Percentiles rank a stretch among this genome's conserved stretches.
Evolutionary conservation across 495 filamentous ascomycete species (phyloP).

Genomic region (Aspergillus ostianus): DNA sequence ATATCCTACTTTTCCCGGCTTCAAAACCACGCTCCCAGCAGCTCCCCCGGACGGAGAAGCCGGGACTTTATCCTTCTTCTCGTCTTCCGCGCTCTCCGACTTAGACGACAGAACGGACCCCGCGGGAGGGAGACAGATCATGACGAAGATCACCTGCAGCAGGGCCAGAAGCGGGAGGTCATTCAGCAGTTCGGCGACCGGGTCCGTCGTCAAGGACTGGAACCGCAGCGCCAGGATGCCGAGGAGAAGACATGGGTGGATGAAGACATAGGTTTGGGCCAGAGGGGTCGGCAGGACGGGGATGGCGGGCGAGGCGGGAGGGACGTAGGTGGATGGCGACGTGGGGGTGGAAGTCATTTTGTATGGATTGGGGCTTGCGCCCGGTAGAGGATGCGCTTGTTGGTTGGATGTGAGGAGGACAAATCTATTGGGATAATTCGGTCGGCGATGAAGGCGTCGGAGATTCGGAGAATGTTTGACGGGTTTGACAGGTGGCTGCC

Average conservation of each 20-base stretch:
- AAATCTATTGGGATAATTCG: neutral
- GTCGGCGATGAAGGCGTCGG: neutral
- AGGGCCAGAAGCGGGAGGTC: constrained; percentile 60
- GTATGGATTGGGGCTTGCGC: constrained; percentile 1
- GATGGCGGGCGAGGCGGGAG: constrained; percentile 27
- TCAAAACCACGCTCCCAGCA: constrained; percentile 12
- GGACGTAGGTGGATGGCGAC: constrained; percentile 14
- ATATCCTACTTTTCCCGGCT: constrained; percentile 25
- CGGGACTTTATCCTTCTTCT: constrained; percentile 31
- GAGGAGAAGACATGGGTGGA: constrained; percentile 67
- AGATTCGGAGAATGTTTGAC: neutral
- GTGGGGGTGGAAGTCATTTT: constrained; percentile 25
- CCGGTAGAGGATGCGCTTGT: constrained; percentile 1
- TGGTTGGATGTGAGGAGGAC: neutral
- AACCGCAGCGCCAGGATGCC: constrained; percentile 61
- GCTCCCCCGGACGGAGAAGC: constrained; percentile 21
- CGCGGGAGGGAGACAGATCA: constrained; percentile 70
- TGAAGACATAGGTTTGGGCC: constrained; percentile 53
- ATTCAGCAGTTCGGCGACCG: constrained; percentile 60
- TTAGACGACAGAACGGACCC: constrained; percentile 25
- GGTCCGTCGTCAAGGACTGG: constrained; percentile 64
- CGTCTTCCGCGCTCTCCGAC: constrained; percentile 24
- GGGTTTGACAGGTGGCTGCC: neutral
- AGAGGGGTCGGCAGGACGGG: constrained; percentile 47
- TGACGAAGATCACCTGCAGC: constrained; percentile 65